A percentile compares a stretch with the other conserved stretches of the same genome.
These are phyloP conservation scores for Penicillium polonicum DNA, from an alignment of 2,329 filamentous ascomycete species.

Conservation along the genomic window DNA sequence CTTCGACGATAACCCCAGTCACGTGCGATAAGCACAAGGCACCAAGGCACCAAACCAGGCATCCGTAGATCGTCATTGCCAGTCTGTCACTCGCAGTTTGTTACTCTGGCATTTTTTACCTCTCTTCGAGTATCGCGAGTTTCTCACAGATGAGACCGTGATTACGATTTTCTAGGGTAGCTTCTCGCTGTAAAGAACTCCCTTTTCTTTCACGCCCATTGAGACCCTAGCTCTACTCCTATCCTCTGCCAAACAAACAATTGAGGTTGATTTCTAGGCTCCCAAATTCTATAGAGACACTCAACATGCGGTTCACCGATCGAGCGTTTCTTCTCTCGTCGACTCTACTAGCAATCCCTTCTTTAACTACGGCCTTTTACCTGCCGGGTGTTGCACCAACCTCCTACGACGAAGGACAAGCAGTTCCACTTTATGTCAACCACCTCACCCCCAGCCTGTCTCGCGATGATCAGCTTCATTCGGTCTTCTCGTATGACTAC, in stretches of 20 bases:
- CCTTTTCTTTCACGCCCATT: not conserved
- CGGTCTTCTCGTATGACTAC: constrained; percentile 95
- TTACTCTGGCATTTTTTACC: not conserved
- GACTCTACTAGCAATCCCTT: constrained; percentile 33
- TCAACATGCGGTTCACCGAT: constrained; percentile 39
- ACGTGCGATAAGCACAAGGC: constrained; percentile 8
- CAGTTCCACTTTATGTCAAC: constrained; percentile 88
- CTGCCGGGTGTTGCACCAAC: constrained; percentile 93
- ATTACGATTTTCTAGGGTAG: constrained; percentile 2
- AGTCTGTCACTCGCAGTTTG: constrained; percentile 10
- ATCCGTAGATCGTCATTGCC: constrained; percentile 7
- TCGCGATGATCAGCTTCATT: constrained; percentile 77
- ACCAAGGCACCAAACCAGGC: constrained; percentile 1
- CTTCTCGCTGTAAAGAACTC: not conserved
- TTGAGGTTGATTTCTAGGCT: constrained; percentile 18
- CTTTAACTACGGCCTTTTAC: constrained; percentile 72
- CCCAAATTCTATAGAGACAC: constrained; percentile 13
- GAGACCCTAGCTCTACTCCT: constrained; percentile 1
- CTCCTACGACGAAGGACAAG: constrained; percentile 77
- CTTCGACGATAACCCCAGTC: constrained; percentile 8
- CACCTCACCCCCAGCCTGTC: constrained; percentile 82
- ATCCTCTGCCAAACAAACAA: constrained; percentile 6
- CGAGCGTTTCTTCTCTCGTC: constrained; percentile 31
- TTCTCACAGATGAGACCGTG: constrained; percentile 3
- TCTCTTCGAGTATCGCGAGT: constrained; percentile 5